phyloP scores from a whole-genome alignment of 2,329 filamentous ascomycete genomes.

The Sporothrix globosa region DNA sequence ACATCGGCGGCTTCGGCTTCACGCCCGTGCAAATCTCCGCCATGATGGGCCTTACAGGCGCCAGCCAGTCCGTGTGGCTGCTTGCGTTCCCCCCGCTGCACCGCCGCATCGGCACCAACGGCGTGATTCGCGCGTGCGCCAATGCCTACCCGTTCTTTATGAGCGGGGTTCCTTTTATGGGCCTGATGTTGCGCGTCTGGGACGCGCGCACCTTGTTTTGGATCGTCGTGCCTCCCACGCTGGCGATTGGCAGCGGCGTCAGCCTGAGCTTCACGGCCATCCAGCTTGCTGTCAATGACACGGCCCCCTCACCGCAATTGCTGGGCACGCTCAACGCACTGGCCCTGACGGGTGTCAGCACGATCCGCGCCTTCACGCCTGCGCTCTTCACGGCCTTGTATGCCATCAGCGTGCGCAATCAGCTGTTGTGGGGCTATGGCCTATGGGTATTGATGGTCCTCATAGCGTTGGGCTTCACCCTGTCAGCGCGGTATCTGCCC shows the following conservation, averaged over 20 bases:
- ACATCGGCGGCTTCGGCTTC: slow-evolving; percentile 68
- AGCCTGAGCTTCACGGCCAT: slow-evolving; percentile 71
- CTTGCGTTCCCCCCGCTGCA: slow-evolving; percentile 71
- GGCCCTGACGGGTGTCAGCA: slow-evolving; percentile 64
- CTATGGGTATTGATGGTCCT: slow-evolving; percentile 64
- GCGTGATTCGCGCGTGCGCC: slow-evolving; percentile 63
- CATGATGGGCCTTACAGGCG: slow-evolving; percentile 66
- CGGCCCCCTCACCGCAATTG: slow-evolving; percentile 64
- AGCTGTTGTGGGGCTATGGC: slow-evolving; percentile 66
- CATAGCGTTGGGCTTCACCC: slow-evolving; percentile 43
- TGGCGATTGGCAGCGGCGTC: slow-evolving; percentile 64
- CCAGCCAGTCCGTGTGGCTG: slow-evolving; percentile 71
- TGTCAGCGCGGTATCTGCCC: slow-evolving; percentile 44
- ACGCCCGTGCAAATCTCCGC: slow-evolving; percentile 64
- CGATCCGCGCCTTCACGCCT: slow-evolving; percentile 66
- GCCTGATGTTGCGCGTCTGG: slow-evolving; percentile 56
- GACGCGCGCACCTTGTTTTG: slow-evolving; percentile 58
- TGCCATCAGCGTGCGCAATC: slow-evolving; percentile 65
- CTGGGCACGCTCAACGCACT: slow-evolving; percentile 74
- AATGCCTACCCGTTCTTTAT: slow-evolving; percentile 68
- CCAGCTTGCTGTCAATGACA: slow-evolving; percentile 75
- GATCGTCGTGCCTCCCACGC: slow-evolving; percentile 49
- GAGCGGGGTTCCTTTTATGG: slow-evolving; percentile 55
- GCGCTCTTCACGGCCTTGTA: slow-evolving; percentile 69
- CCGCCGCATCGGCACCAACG: slow-evolving; percentile 65